Evolutionary conservation across 2,329 filamentous ascomycete species (phyloP).

Genomic region (Dothistroma septosporum): DNA sequence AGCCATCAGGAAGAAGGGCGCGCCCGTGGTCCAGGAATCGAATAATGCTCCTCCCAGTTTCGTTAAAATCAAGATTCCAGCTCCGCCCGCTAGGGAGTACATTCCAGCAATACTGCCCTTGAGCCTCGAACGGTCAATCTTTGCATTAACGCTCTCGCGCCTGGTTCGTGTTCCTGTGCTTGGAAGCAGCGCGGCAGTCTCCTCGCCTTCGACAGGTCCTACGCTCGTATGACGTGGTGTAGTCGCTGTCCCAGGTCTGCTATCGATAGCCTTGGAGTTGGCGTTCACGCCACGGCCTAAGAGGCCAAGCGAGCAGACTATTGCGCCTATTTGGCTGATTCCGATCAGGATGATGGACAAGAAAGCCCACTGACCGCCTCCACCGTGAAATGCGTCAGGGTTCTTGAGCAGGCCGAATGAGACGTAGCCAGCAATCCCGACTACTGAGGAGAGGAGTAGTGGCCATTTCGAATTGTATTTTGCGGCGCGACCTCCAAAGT

Average conservation of each 20-base stretch:
- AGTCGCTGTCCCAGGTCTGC: slow-evolving; percentile 7
- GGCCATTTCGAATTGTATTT: slow-evolving; percentile 59
- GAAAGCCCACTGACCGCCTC: slow-evolving; percentile 55
- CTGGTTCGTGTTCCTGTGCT: neutral
- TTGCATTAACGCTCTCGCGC: neutral
- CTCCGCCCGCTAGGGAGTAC: slow-evolving; percentile 86
- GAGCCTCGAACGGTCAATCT: slow-evolving; percentile 48
- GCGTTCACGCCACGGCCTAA: slow-evolving; percentile 73
- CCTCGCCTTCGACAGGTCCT: slow-evolving; percentile 15
- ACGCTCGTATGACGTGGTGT: slow-evolving; percentile 15
- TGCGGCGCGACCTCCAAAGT: slow-evolving; percentile 65
- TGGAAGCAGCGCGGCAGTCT: slow-evolving; percentile 29
- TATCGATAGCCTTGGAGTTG: slow-evolving; percentile 13
- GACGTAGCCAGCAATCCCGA: slow-evolving; percentile 75
- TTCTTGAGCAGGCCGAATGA: slow-evolving; percentile 71
- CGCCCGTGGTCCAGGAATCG: slow-evolving; percentile 66
- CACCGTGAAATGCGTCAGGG: slow-evolving; percentile 65
- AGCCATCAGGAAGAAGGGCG: slow-evolving; percentile 94
- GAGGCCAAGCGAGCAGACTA: slow-evolving; percentile 90
- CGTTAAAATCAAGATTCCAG: slow-evolving; percentile 83
- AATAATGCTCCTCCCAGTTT: slow-evolving; percentile 87
- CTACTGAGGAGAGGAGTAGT: slow-evolving; percentile 64
- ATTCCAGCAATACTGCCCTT: slow-evolving; percentile 95
- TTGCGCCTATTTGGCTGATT: slow-evolving; percentile 90
- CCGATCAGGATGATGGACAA: slow-evolving; percentile 76